These are phyloP conservation scores for Phytophthora sp. DNA, from an alignment of 352 stramenopile species.

Conservation along the genomic window DNA sequence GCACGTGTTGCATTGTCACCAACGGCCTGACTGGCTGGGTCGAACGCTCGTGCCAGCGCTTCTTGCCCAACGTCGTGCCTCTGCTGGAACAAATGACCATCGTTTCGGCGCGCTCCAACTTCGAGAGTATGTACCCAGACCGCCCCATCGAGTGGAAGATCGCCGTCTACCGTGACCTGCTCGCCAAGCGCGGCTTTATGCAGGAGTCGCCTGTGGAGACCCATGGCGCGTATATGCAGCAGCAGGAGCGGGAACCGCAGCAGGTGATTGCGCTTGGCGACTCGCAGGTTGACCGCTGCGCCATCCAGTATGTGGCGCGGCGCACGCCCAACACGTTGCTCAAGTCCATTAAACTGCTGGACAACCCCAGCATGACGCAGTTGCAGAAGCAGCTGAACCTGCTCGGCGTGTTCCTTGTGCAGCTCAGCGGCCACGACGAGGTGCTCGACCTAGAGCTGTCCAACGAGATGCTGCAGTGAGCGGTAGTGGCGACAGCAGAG, in stretches of 20 bases:
- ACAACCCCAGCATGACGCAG: slow-evolving; percentile 77
- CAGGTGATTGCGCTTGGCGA: slow-evolving; percentile 81
- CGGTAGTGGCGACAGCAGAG: neutral
- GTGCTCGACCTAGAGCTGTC: slow-evolving; percentile 78
- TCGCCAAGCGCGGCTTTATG: slow-evolving; percentile 42
- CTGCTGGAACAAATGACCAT: slow-evolving; percentile 65
- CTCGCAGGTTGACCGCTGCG: slow-evolving; percentile 71
- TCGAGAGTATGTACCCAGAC: slow-evolving; percentile 62
- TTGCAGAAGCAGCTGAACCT: slow-evolving; percentile 73
- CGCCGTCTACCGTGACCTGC: slow-evolving; percentile 63
- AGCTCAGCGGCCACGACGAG: slow-evolving; percentile 69
- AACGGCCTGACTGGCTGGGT: slow-evolving; percentile 78
- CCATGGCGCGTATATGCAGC: slow-evolving; percentile 29
- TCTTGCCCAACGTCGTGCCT: slow-evolving; percentile 64
- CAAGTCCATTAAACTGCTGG: slow-evolving; percentile 84
- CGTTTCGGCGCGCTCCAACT: slow-evolving; percentile 70
- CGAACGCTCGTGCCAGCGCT: slow-evolving; percentile 74
- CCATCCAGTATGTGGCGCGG: slow-evolving; percentile 69
- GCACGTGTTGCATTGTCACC: slow-evolving; percentile 67
- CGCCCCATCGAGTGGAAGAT: slow-evolving; percentile 85
- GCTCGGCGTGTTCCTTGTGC: slow-evolving; percentile 62
- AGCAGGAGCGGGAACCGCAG: slow-evolving; percentile 38
- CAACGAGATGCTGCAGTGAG: slow-evolving; percentile 69
- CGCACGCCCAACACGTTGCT: slow-evolving; percentile 56
- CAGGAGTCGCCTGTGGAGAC: slow-evolving; percentile 31